A percentile compares a stretch with the other conserved stretches of the same genome.
Conservation (phyloP, 2,329 filamentous ascomycete genomes). For the Alternaria sp. region DNA sequence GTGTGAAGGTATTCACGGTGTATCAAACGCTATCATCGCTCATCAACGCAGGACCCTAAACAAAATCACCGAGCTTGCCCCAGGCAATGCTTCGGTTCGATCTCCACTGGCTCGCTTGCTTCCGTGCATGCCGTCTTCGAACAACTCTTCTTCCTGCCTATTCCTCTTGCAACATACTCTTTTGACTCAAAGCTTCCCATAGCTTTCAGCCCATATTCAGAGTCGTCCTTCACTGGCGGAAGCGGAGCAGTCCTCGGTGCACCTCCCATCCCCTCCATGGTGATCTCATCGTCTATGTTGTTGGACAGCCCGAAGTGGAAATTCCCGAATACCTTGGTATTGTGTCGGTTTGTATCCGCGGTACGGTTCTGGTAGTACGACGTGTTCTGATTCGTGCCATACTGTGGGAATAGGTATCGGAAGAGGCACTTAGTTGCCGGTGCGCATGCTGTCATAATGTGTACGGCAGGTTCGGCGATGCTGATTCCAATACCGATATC, state of each 20-base stretch:
- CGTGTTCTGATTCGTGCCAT: constrained; percentile 28
- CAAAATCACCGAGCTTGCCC: constrained; percentile 17
- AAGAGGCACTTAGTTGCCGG: constrained; percentile 61
- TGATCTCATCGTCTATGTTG: constrained; percentile 11
- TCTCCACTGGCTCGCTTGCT: constrained; percentile 21
- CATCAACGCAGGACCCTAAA: constrained; percentile 3
- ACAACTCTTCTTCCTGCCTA: constrained; percentile 12
- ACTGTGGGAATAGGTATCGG: constrained; percentile 44
- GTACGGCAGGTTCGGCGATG: constrained; percentile 53
- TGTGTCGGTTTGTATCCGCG: constrained; percentile 1
- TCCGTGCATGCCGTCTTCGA: constrained; percentile 19
- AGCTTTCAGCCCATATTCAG: constrained; percentile 7
- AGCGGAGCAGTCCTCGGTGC: constrained; percentile 8
- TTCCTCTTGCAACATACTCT: constrained; percentile 10
- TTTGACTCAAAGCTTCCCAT: constrained; percentile 16
- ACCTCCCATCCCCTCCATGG: constrained; percentile 18
- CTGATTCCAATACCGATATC: constrained; percentile 50
- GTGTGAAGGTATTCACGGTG: constrained; percentile 2
- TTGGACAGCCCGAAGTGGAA: constrained; percentile 24
- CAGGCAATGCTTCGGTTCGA: constrained; percentile 29
- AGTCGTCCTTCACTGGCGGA: constrained; percentile 9
- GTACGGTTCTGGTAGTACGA: constrained; percentile 25
- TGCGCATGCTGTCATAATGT: constrained; percentile 63
- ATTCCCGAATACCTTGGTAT: constrained; percentile 14
- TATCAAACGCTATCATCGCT: constrained; percentile 16